Conservation (phyloP, 2,329 filamentous ascomycete species). For the Botryotinia globosa region DNA sequence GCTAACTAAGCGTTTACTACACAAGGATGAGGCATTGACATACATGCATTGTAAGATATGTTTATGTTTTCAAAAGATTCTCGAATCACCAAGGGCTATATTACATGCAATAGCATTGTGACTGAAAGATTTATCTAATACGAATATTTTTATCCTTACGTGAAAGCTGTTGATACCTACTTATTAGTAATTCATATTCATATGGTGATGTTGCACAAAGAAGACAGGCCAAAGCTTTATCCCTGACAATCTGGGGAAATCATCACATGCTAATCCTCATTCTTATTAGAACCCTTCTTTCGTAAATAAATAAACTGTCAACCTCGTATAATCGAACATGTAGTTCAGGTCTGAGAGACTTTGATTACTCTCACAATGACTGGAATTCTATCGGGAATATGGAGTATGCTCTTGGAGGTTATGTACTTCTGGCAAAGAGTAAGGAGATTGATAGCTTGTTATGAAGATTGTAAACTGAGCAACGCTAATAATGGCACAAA, state of each 20-base stretch:
- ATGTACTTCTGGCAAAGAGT: constrained; percentile 62
- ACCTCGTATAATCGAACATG: background rate
- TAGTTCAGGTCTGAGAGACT: background rate
- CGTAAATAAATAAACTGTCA: background rate
- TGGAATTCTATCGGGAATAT: constrained; percentile 44
- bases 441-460: constrained; percentile 10
- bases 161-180: background rate
- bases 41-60: background rate
- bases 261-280: constrained; percentile 19
- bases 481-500: constrained; percentile 9
- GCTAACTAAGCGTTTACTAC: background rate
- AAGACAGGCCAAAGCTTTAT: constrained; percentile 15
- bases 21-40: background rate
- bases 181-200: background rate
- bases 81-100: background rate
- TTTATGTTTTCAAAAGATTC: background rate
- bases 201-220: background rate
- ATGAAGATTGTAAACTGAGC: background rate
- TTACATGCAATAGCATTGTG: background rate
- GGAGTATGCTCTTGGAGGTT: constrained; percentile 60
- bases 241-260: constrained; percentile 19
- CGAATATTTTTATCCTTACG: background rate
- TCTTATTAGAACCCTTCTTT: constrained; percentile 8
- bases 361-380: constrained; percentile 30
- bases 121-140: background rate